These are phyloP conservation scores for Cicer yamashitae DNA, from an alignment of 306 rosid genomes.

Conservation along the genomic window DNA sequence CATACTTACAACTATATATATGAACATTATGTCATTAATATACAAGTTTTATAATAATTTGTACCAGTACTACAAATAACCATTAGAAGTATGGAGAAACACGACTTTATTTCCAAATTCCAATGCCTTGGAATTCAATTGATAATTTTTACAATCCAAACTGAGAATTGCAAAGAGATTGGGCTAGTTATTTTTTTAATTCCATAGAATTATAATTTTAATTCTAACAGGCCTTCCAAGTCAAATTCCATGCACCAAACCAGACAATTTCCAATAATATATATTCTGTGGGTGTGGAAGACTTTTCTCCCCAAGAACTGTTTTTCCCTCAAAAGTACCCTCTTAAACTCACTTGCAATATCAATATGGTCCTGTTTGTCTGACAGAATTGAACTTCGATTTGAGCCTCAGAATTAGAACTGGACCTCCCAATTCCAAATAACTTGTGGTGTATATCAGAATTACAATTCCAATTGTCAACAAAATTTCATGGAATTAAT, in stretches of 20 bases:
- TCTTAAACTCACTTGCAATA: neutral
- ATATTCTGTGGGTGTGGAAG: slow-evolving; percentile 4
- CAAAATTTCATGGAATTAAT: neutral
- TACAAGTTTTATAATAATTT: neutral
- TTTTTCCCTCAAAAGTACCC: slow-evolving; percentile 13
- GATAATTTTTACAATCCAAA: slow-evolving; percentile 5
- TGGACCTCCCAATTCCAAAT: neutral
- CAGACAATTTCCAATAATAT: neutral
- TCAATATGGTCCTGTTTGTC: neutral
- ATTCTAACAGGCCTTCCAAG: slow-evolving; percentile 25
- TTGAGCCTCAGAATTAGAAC: neutral
- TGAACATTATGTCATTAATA: neutral
- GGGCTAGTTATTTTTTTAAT: neutral
- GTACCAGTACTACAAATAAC: neutral
- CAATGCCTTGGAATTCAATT: neutral
- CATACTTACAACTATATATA: neutral
- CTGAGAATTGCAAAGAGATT: neutral
- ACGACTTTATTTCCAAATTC: neutral
- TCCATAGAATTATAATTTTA: neutral
- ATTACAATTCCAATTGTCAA: neutral
- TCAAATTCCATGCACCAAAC: neutral
- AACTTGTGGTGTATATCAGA: neutral
- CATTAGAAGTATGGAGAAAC: slow-evolving; percentile 12
- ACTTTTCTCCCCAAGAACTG: neutral
- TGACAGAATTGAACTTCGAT: neutral